A percentile compares a stretch with the other conserved stretches of the same genome.
Evolutionary conservation across 345 rosid species (phyloP).

Genomic region (Corchorus capsularis): DNA sequence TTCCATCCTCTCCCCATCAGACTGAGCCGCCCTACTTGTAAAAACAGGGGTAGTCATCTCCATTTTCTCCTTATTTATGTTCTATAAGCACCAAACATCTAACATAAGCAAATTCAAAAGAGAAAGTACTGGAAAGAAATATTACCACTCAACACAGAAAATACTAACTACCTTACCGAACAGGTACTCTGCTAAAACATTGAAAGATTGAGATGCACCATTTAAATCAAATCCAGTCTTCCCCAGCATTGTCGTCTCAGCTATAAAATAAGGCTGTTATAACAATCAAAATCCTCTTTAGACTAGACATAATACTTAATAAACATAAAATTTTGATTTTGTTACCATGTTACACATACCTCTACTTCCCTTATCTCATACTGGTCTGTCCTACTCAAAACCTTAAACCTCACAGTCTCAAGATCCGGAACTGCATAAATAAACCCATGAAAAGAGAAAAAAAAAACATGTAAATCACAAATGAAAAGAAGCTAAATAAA

Average conservation of each 20-base stretch:
- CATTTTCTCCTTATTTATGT: constrained; percentile 61
- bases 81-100: constrained; percentile 43
- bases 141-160: neutral
- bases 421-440: constrained; percentile 72
- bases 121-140: neutral
- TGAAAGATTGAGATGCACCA: constrained; percentile 78
- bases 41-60: constrained; percentile 95
- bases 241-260: constrained; percentile 86
- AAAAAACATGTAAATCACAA: neutral
- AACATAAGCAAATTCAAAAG: constrained; percentile 16
- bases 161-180: constrained; percentile 83
- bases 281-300: constrained; percentile 19
- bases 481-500: neutral
- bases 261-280: constrained; percentile 71
- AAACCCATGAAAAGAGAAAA: neutral
- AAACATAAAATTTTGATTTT: neutral
- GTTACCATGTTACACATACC: constrained; percentile 45
- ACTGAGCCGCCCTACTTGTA: constrained; percentile 52
- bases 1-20: constrained; percentile 82
- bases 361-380: constrained; percentile 89
- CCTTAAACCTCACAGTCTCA: constrained; percentile 67
- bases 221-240: constrained; percentile 70
- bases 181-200: constrained; percentile 86
- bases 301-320: neutral
- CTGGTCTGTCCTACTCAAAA: constrained; percentile 50